Evolutionary conservation across 208 protist species (phyloP).

Genomic region (Wallacemonas sp.): DNA sequence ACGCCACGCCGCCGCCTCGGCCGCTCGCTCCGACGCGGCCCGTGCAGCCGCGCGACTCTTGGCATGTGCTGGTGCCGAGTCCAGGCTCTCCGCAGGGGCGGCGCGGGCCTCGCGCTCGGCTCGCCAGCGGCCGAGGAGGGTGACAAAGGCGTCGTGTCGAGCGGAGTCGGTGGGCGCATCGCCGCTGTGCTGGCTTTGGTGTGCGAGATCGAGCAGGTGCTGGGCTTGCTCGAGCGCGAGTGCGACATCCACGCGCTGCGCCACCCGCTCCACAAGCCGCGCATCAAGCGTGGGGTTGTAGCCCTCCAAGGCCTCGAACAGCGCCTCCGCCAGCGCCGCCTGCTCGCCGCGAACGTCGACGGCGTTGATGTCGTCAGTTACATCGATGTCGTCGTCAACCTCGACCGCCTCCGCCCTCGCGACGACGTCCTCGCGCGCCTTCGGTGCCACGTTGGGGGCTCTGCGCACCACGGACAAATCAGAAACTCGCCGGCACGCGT

Average conservation of each 20-base stretch:
- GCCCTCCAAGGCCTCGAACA: constrained; percentile 23
- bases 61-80: background rate
- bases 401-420: too few relatives aligned
- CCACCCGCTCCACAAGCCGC: constrained; percentile 35
- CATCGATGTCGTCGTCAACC: background rate
- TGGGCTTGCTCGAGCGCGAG: constrained; percentile 25
- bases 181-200: background rate
- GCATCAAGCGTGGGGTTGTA: constrained; percentile 53
- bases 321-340: background rate
- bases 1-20: constrained; percentile 10
- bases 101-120: background rate
- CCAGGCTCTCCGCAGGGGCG: too few relatives aligned
- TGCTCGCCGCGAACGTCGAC: too few relatives aligned
- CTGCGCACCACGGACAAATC: too few relatives aligned
- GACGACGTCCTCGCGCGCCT: too few relatives aligned
- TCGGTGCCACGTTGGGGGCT: background rate
- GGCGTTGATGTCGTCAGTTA: background rate
- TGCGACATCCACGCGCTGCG: constrained; percentile 27
- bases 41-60: background rate
- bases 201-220: background rate
- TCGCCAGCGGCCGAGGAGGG: constrained; percentile 1
- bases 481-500: too few relatives aligned
- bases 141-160: background rate
- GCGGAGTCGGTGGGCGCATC: too few relatives aligned
- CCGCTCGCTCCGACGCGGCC: background rate